These are phyloP conservation scores for Penicillium soppii DNA, from an alignment of 495 filamentous ascomycete genomes.

Conservation along the genomic window DNA sequence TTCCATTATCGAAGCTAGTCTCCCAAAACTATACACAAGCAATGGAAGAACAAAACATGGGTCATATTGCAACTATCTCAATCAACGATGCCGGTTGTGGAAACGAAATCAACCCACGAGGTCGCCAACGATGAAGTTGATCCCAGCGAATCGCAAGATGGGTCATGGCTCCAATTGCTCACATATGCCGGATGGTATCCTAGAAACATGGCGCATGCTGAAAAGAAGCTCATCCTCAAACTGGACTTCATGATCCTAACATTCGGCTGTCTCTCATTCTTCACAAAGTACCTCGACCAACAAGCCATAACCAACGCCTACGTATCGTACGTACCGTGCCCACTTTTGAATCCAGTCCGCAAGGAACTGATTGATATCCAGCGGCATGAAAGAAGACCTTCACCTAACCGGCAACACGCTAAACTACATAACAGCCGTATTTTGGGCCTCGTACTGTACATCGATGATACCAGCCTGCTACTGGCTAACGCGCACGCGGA, in stretches of 20 bases:
- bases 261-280: slow-evolving; percentile 28
- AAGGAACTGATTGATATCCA: not conserved
- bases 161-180: not conserved
- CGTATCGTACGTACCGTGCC: slow-evolving; percentile 24
- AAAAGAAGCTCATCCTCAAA: slow-evolving; percentile 16
- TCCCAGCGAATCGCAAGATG: not conserved
- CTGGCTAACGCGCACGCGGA: slow-evolving; percentile 12
- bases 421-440: slow-evolving; percentile 36
- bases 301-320: slow-evolving; percentile 36
- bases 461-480: slow-evolving; percentile 25
- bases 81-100: too few relatives aligned
- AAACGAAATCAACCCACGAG: not conserved
- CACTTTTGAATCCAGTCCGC: not conserved
- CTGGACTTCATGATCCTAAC: slow-evolving; percentile 13
- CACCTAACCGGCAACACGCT: slow-evolving; percentile 14
- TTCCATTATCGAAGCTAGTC: not conserved
- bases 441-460: slow-evolving; percentile 34
- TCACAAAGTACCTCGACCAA: slow-evolving; percentile 37
- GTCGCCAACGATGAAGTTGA: not conserved
- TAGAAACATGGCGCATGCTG: not conserved
- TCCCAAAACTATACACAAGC: not conserved
- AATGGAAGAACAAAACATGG: not conserved
- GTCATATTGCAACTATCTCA: too few relatives aligned
- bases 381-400: slow-evolving; percentile 20
- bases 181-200: not conserved